Evolutionary conservation across 1,284 basidiomycete species (phyloP).

Genomic region (Wolfiporia cocos): DNA sequence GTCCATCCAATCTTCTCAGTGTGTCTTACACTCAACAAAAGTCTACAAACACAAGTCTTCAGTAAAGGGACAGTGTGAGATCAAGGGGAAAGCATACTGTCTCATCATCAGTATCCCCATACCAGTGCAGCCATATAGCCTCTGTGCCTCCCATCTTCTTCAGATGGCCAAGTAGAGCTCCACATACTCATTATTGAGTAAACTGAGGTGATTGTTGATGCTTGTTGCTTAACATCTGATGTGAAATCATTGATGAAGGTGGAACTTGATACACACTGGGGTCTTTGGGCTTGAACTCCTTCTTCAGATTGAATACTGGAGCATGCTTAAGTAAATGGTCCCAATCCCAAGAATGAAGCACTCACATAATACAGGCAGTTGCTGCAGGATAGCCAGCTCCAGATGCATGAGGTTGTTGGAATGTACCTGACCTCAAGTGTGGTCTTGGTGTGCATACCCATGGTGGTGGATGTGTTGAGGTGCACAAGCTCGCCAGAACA

Average conservation of each 20-base stretch:
- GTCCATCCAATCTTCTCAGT: constrained; percentile 98
- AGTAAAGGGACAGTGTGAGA: constrained; percentile 1
- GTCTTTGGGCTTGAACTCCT: constrained; percentile 89
- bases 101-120: constrained; percentile 86
- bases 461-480: constrained; percentile 65
- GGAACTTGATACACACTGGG: constrained; percentile 55
- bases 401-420: constrained; percentile 94
- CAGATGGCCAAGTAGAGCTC: constrained; percentile 97
- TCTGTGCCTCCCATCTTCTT: constrained; percentile 99
- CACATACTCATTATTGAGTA: constrained; percentile 93
- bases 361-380: constrained; percentile 87
- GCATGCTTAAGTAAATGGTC: background rate
- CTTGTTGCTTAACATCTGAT: too few species aligned
- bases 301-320: constrained; percentile 91
- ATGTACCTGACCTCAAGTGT: constrained; percentile 68
- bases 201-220: constrained; percentile 82
- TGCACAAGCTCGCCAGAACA: constrained; percentile 82
- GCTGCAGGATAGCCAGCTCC: constrained; percentile 90
- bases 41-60: constrained; percentile 44
- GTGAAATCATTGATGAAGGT: too few species aligned
- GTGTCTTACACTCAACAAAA: constrained; percentile 98
- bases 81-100: constrained; percentile 40
- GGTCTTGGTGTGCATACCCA: constrained; percentile 43
- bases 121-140: constrained; percentile 95
- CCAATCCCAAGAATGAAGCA: constrained; percentile 3